Evolutionary conservation across 2,329 filamentous ascomycete genomes (phyloP).

Genomic region (Ophiostoma sp.): DNA sequence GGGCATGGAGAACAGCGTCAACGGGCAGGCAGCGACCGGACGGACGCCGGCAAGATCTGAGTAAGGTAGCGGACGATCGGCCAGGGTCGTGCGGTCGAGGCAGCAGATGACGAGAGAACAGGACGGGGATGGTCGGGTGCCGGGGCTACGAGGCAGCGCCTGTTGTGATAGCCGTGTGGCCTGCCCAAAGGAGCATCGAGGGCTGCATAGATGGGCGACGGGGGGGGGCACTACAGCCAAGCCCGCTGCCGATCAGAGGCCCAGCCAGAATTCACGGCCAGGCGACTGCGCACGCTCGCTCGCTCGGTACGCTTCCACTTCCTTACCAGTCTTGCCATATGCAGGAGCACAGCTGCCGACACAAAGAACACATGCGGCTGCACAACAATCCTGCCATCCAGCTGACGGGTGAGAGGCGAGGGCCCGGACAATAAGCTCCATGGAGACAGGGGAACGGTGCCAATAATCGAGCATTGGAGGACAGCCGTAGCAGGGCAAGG

Average conservation of each 20-base stretch:
- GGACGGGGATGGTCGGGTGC: background rate
- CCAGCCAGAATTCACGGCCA: too few relatives aligned
- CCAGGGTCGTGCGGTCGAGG: background rate
- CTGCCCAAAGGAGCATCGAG: constrained; percentile 1
- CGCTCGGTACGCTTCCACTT: too few relatives aligned
- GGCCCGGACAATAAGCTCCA: constrained; percentile 8
- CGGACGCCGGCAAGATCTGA: background rate
- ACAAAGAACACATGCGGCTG: too few relatives aligned
- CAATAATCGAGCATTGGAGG: constrained; percentile 2
- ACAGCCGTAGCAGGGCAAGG: background rate
- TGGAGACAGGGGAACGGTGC: background rate
- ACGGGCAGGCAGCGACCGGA: too few relatives aligned
- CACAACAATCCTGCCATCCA: too few relatives aligned
- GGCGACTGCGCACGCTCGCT: too few relatives aligned
- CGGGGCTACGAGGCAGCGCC: background rate
- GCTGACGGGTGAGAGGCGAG: background rate
- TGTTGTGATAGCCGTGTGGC: background rate
- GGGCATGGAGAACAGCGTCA: too few relatives aligned
- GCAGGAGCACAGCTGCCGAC: too few relatives aligned
- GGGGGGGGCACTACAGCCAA: background rate
- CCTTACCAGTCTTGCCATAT: too few relatives aligned
- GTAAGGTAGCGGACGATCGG: background rate
- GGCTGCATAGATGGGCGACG: background rate
- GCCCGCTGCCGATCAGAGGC: background rate
- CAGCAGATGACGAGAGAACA: background rate